Percentiles rank a stretch among this genome's conserved stretches.
phyloP scores from a whole-genome alignment of 768 basidiomycete genomes.

The Naganishia vaughanmartiniae region DNA sequence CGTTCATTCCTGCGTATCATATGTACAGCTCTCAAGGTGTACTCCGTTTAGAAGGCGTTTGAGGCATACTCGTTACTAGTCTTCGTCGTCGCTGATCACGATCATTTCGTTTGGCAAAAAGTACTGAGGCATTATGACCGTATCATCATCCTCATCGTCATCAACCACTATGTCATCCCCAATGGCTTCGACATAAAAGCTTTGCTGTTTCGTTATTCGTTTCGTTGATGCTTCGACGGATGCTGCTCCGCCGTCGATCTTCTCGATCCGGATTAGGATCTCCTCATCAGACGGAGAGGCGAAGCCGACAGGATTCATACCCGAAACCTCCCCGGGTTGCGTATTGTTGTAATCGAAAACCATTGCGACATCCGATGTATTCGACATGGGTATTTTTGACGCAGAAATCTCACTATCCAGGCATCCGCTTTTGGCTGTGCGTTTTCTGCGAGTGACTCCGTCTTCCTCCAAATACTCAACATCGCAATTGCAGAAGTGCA shows the following conservation, averaged over 20 bases:
- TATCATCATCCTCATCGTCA: background rate
- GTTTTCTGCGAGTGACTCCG: background rate
- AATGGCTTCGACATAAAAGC: slow-evolving; percentile 2
- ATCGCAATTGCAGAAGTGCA: slow-evolving; percentile 1
- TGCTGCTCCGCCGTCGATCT: background rate
- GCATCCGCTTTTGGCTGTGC: background rate
- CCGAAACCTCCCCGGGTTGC: background rate
- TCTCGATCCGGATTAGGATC: background rate
- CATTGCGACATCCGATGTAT: background rate
- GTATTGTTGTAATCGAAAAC: slow-evolving; percentile 21
- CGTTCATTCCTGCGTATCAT: too few relatives aligned
- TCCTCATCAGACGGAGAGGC: background rate
- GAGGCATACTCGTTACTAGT: too few relatives aligned
- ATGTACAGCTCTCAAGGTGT: too few relatives aligned
- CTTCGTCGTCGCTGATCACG: too few relatives aligned
- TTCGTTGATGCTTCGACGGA: background rate
- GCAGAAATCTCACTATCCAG: background rate
- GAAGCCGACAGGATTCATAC: slow-evolving; percentile 10
- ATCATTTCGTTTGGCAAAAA: too few relatives aligned
- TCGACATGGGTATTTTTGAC: background rate
- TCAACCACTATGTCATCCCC: slow-evolving; percentile 3
- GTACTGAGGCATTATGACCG: too few relatives aligned
- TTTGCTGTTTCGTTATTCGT: background rate
- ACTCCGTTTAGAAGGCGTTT: too few relatives aligned
- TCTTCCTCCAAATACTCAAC: background rate